These are phyloP conservation scores for Trypanosomatidae sp. DNA, from an alignment of 208 protist genomes.

Conservation along the genomic window DNA sequence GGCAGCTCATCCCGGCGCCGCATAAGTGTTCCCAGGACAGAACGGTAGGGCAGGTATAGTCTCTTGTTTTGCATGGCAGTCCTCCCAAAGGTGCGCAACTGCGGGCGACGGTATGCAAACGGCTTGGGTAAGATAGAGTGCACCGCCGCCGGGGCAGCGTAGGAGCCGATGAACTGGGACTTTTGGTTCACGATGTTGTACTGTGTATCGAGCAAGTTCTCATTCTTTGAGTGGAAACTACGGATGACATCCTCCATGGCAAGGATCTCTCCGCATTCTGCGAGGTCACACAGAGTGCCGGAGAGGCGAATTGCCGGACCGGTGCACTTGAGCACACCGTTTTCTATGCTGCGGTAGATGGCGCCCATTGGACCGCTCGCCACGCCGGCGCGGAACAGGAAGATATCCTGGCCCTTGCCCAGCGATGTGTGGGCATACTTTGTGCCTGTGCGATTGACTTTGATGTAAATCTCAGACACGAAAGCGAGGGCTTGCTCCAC, in stretches of 20 bases:
- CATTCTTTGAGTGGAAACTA: constrained; percentile 63
- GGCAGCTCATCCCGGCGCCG: constrained; percentile 35
- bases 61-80: constrained; percentile 11
- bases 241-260: constrained; percentile 73
- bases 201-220: constrained; percentile 68
- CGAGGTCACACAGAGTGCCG: constrained; percentile 68
- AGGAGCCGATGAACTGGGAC: constrained; percentile 43
- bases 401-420: constrained; percentile 41
- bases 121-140: constrained; percentile 74
- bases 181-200: constrained; percentile 81
- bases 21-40: constrained; percentile 38
- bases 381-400: constrained; percentile 73
- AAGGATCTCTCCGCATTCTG: constrained; percentile 70
- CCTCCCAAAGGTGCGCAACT: constrained; percentile 21
- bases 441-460: constrained; percentile 67
- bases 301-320: constrained; percentile 66
- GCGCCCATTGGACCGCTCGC: constrained; percentile 54
- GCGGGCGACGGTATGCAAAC: constrained; percentile 70
- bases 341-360: constrained; percentile 57
- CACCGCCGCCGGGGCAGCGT: constrained; percentile 55
- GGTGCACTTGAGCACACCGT: constrained; percentile 68
- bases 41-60: constrained; percentile 27
- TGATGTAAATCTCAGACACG: constrained; percentile 70
- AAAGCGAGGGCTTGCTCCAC: constrained; percentile 80
- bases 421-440: constrained; percentile 47